phyloP scores from a whole-genome alignment of 192 early-diverging fungal species.

The Chytriomyces hyalinus region DNA sequence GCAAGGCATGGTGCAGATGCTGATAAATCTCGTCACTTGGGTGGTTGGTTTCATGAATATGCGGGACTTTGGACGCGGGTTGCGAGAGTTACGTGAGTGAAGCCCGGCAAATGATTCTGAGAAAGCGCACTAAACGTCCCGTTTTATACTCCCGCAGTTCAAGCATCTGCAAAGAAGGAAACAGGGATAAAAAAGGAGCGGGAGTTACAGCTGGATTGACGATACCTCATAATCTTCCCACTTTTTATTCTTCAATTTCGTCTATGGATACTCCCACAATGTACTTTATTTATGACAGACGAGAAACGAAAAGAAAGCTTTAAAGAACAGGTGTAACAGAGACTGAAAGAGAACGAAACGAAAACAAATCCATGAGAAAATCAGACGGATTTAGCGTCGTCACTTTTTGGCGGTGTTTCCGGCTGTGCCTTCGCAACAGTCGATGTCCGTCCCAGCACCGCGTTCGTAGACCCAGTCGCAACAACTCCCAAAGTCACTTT shows the following conservation, averaged over 20 bases:
- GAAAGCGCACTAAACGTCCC: not conserved
- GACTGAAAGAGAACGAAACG: not conserved
- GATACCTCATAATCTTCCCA: not conserved
- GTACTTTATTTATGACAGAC: too few relatives aligned
- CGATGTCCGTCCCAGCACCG: not conserved
- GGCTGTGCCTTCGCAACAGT: not conserved
- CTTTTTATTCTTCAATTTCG: not conserved
- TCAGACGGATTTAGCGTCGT: too few relatives aligned
- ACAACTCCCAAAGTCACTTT: conserved; percentile 24
- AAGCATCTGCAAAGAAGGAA: conserved; percentile 1
- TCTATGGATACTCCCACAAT: too few relatives aligned
- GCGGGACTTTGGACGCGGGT: conserved; percentile 9
- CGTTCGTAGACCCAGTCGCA: conserved; percentile 19
- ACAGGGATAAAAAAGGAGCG: conserved; percentile 20
- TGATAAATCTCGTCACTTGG: conserved; percentile 24
- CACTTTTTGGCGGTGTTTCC: not conserved
- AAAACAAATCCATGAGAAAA: too few relatives aligned
- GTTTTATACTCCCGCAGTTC: not conserved
- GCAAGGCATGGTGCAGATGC: conserved; percentile 15
- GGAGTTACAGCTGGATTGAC: conserved; percentile 8
- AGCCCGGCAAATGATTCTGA: not conserved
- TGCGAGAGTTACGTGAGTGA: conserved; percentile 21
- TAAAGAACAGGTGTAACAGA: not conserved
- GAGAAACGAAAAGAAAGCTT: too few relatives aligned
- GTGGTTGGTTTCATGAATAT: conserved; percentile 20